Conservation (phyloP, 108 stramenopile genomes). For the Conticribra weissflogii region DNA sequence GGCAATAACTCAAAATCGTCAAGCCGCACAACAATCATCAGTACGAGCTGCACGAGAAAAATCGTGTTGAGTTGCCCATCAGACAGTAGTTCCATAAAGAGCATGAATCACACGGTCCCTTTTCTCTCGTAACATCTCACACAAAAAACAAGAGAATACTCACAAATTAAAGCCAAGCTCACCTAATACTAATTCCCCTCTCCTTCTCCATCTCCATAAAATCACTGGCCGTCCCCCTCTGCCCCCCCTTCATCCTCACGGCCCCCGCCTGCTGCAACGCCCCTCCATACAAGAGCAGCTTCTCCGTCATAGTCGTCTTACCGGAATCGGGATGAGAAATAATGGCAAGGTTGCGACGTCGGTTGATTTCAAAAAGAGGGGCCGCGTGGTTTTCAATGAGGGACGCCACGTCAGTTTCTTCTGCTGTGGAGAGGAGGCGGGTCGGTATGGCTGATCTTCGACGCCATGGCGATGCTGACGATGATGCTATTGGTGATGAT, state of each 20-base stretch:
- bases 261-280: conserved; percentile 96
- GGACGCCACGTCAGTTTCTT: background rate
- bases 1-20: no score
- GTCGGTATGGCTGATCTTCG: background rate
- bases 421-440: conserved; percentile 1
- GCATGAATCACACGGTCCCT: background rate
- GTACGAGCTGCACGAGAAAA: background rate
- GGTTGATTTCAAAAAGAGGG: conserved; percentile 70
- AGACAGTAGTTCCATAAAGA: background rate
- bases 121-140: background rate
- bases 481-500: background rate
- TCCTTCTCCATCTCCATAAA: conserved; percentile 97
- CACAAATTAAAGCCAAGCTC: background rate
- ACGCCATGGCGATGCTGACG: background rate
- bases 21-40: background rate
- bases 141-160: background rate
- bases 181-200: conserved; percentile 92
- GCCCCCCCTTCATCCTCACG: conserved; percentile 91
- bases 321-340: conserved; percentile 96
- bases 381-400: conserved; percentile 41
- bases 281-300: conserved; percentile 89
- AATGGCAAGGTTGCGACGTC: conserved; percentile 94
- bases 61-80: background rate
- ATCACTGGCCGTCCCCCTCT: conserved; percentile 82
- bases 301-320: conserved; percentile 98